Evolutionary conservation across 2,329 filamentous ascomycete species (phyloP), one percentile per base, ranked within the genome.

Genomic region (Boeremia lycopersici): DNA sequence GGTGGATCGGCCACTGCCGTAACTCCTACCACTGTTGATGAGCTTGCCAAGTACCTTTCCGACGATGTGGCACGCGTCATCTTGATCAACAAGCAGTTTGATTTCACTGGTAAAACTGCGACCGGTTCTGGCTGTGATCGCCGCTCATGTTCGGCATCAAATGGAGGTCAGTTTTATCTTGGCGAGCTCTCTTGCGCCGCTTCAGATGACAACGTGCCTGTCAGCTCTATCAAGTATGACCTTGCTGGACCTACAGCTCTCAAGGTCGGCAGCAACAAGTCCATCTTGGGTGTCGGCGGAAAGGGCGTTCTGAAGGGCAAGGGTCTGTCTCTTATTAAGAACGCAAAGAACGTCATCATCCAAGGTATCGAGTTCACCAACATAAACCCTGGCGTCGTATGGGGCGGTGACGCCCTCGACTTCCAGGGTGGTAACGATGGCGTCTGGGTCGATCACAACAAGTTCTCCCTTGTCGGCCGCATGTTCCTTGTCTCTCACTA

Each of bases 381-480:
- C 36, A 62, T 76, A 26, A 77, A 77, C 62, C 74, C 74, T 0
- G 54, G 74, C 35, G 68, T 75, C 29, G 70, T 76, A 9, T 76
- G 74, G 74, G 73, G 74, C 13, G 74, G 74, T 23, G 74, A 76
- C 55, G 74, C 70, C 4, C 67, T 77, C 44, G 72, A 68, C n/a
- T 55, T 77, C 19, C 59, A 67, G 34, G 68, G 71, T 26, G 68
- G 67, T 42, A 70, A 65, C 54, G 67, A 71, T 23, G 64, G 68
- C 30, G 62, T 77, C 45, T 77, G 74, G 74, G 71, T 76, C 23
- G 74, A 76, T 39, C 65, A 69, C 56, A 62, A 63, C 66, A 78
- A 77, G 55, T 68, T 78, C 59, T 78, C 77, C 3, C 68, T 77
- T 17, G 74, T 81, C 43, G 78, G 78, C 7, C 76, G 79, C 48